Conservation (phyloP, 2,329 filamentous ascomycete genomes). For the Phialophora tarda region DNA sequence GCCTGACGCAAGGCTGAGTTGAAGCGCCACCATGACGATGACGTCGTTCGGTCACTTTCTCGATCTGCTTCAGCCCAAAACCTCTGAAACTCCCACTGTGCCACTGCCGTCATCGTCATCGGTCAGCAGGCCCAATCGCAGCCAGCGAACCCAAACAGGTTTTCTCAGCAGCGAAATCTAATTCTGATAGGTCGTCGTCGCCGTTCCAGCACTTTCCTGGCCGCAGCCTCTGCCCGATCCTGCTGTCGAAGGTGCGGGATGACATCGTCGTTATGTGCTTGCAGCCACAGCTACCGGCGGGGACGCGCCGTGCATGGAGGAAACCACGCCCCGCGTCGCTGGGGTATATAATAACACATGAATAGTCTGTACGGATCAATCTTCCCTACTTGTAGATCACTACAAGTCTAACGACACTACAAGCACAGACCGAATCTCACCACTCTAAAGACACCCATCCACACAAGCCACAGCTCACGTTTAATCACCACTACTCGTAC, state of each 20-base stretch:
- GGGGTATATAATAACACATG: not conserved
- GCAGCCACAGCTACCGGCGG: not conserved
- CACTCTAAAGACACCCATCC: not conserved
- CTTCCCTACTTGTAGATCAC: slow-evolving; percentile 6
- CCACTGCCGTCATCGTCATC: slow-evolving; percentile 30
- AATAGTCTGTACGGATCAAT: not conserved
- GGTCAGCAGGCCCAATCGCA: slow-evolving; percentile 9
- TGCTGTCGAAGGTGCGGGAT: slow-evolving; percentile 6
- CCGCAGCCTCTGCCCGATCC: not conserved
- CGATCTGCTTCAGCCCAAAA: not conserved
- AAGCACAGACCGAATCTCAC: not conserved
- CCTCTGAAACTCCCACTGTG: not conserved
- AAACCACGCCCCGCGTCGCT: not conserved
- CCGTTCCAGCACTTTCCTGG: not conserved
- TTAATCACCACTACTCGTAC: not conserved
- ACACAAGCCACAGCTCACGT: not conserved
- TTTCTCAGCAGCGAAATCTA: slow-evolving; percentile 1
- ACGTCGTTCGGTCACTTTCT: slow-evolving; percentile 7
- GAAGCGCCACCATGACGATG: slow-evolving; percentile 21
- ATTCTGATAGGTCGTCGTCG: not conserved
- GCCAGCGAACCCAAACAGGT: slow-evolving; percentile 17
- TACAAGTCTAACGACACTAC: not conserved
- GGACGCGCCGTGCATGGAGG: not conserved
- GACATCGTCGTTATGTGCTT: not conserved
- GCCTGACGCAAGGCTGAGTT: not conserved